Evolutionary conservation across 192 early-diverging fungal genomes (phyloP), one percentile per base, ranked within the genome.

Genomic region (Polychytrium aggregatum): DNA sequence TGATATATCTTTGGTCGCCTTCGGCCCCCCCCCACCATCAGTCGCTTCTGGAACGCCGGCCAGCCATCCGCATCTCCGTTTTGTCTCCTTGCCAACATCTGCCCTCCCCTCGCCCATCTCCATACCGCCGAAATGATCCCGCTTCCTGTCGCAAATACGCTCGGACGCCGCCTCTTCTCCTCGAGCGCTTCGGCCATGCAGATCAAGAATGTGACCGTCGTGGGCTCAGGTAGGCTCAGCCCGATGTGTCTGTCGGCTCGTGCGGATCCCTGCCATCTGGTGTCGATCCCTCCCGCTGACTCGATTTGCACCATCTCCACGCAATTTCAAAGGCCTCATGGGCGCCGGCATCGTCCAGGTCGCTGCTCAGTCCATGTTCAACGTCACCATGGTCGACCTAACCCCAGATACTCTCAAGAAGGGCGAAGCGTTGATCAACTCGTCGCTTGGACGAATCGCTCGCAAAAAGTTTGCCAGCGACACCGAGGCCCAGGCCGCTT

Each of bases 321-420:
- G 35, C 9, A 11, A 29, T 24, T 46, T 37, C 17, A 14, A 20
- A 53, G 37, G 48, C 2, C 62, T 87, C 30, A 90, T 90, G 87
- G 87, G 87, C 17, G 78, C 86, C 3, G 86, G 87, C 49, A 92
- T 90, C 48, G 86, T 82, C 21, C 88, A 95, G 50, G 86, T 92
- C 0, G 85, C 87, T 10, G 89, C 89, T 21, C 83, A 85, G 50
- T 59, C 78, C 53, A 74, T 79, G 21, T 84, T 76, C 69, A 59
- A 78, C 11, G 92, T 96, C 29, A 89, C 85, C 16, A 83, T 90
- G 77, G 85, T 90, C 11, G 92, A 96, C 58, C 67, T 87, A 29
- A 78, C 62, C 48, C 58, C 79, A 4, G 77, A 78, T 29, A 76
- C 78, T 6, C 56, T 93, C 36, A 68, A 76, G 35, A 88, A 88